Base-by-base conservation (phyloP, 129 eudicot species). In the Tanacetum coccineum region DNA sequence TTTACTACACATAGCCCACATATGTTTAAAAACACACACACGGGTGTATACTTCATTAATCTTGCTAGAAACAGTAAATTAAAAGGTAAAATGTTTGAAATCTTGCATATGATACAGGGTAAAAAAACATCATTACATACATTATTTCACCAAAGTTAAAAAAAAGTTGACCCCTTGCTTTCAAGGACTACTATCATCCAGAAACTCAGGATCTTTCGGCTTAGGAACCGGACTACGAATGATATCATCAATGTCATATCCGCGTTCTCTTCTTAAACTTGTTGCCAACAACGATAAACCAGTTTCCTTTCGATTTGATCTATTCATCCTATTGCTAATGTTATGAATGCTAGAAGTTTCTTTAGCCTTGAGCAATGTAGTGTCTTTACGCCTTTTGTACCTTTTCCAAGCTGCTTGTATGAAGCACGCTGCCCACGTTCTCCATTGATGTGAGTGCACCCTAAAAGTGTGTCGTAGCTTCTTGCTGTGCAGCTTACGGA, bases 381-480 rank as follows among this genome's bases (percentile, higher is more conserved):
- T 88, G 19, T 63, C 83, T 64, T 80, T 81, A 39, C 81, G 74
- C 64, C 80, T 75, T 57, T 81, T 86, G 75, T 90, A 80, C 46
- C 87, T 47, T 21, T 60, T 74, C 97, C 97, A 90, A 2, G 85
- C 95, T n/a, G 89, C 97, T 55, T 90, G 97, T 46, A 90, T 87
- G 20, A 86, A 90, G 28, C 97, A 90, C 1, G 97, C 95, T 10
- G 83, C 97, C 97, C 97, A 86, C 5, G 97, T 81, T 79, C 97
- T 68, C 97, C 97, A 89, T 63, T 87, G 95, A 26, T 87, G 95
- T 13, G 97, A 90, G 48, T 84, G 80, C 48, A 77, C 84, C 77
- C 95, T 77, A 26, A 90, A 90, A 3, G 83, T 82, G 58, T 84
- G 95, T 63, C 85, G 69, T 6, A 90, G 47, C 64, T 90, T 80